Evolutionary conservation across 768 basidiomycete genomes (phyloP), one percentile per base, ranked within the genome.

Genomic region (Russula ochroleuca): DNA sequence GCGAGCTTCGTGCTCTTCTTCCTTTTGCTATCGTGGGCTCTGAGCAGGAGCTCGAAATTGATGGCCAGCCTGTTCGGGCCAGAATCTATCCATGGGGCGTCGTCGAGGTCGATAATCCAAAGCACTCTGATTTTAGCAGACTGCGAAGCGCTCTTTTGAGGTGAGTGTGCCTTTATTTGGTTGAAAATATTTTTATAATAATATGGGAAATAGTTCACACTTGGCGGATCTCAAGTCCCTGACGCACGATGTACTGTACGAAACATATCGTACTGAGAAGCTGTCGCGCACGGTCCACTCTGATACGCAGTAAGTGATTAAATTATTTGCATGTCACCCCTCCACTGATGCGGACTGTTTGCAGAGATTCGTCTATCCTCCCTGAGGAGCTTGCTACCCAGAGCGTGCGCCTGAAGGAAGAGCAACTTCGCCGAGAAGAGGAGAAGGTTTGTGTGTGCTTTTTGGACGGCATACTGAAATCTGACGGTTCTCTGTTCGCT

Each of bases 71-170:
- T 49, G 87, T 97, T 68, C 89, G 97, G 64, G 96, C 92, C 45
- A 83, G 97, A 69, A 87, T 94, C 72, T 99, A 98, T 76, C 97
- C 97, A 5, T 99, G 97, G 97, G 97, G 97, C 71, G 83, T 98
- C 64, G 97, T 91, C 56, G 95, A 98, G 74, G 95, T 98, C 65
- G 97, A 99, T 80, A 98, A 98, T 76, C 94, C 94, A n/a, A 90
- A 93, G 74, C 97, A 99, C 78, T 97, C 92, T n/a, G 97, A 99
- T 79, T 98, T 98, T 75, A 91, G 90, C 75, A 81, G 94, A 62
- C 84, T 99, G 64, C 81, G 96, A 69, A 90, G 90, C 67, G 96
- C 95, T 47, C 80, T 99, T 59, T 81, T 99, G 70, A 90, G 90
- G 93, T 94, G 73, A 70, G 80, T 75, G 10, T 55, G 48, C 25